phyloP scores from a whole-genome alignment of 2,329 filamentous ascomycete species.

The Aspergillus spinulosporus region DNA sequence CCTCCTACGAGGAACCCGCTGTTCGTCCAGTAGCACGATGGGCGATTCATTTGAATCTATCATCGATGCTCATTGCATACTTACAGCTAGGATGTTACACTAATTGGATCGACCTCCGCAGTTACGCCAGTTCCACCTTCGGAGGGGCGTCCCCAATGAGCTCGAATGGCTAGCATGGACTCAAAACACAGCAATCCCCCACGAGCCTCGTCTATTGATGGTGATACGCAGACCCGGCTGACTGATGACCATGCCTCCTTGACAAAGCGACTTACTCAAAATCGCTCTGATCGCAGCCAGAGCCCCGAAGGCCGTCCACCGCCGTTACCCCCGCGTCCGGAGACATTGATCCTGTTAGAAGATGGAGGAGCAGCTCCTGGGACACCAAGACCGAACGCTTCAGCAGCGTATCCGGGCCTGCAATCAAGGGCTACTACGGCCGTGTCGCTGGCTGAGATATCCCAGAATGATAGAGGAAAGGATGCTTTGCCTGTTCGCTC shows the following conservation, averaged over 20 bases:
- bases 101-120: not conserved
- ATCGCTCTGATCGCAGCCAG: constrained; percentile 21
- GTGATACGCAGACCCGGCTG: not conserved
- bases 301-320: constrained; percentile 42
- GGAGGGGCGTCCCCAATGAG: constrained; percentile 12
- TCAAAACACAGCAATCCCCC: constrained; percentile 12
- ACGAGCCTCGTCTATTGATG: constrained; percentile 6
- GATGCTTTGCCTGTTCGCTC: constrained; percentile 57
- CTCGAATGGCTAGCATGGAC: constrained; percentile 14
- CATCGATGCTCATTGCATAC: not conserved
- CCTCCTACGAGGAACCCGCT: not conserved
- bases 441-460: constrained; percentile 76
- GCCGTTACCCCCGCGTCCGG: constrained; percentile 50
- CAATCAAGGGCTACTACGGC: constrained; percentile 77
- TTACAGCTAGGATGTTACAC: constrained; percentile 5
- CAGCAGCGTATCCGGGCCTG: constrained; percentile 37
- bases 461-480: constrained; percentile 68
- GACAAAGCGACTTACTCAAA: constrained; percentile 21
- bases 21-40: constrained; percentile 6
- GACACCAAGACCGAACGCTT: constrained; percentile 28
- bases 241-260: constrained; percentile 10
- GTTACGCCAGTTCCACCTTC: not conserved
- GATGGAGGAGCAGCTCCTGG: constrained; percentile 36
- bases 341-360: constrained; percentile 38
- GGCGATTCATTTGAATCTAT: not conserved